Conservation (phyloP, 106 monocot genomes). For the Dioscorea zingiberensis region DNA sequence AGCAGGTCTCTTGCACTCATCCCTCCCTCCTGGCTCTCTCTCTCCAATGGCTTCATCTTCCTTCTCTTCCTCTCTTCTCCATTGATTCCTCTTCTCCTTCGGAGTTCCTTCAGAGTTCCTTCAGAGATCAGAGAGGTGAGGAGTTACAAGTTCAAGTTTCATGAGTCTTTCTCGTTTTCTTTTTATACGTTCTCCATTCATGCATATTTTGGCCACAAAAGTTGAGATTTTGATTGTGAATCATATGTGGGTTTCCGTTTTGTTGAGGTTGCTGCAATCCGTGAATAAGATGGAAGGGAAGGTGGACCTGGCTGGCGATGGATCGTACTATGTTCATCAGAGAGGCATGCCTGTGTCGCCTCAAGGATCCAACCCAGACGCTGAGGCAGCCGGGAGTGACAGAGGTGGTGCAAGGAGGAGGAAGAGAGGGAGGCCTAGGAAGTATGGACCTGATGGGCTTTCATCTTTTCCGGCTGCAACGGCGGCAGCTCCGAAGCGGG, state of each 20-base stretch:
- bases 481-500: conserved; percentile 16
- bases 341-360: conserved; percentile 6
- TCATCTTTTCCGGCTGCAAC: conserved; percentile 17
- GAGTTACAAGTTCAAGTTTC: too few species aligned
- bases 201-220: too few species aligned
- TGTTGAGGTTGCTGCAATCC: conserved; percentile 6
- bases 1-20: not conserved
- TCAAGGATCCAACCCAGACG: conserved; percentile 1
- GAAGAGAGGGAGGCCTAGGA: conserved; percentile 45
- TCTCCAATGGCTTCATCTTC: not conserved
- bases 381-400: not conserved
- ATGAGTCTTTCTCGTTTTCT: too few species aligned
- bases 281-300: conserved; percentile 61
- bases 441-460: conserved; percentile 38
- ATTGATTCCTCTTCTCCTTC: not conserved
- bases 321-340: conserved; percentile 36
- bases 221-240: too few species aligned
- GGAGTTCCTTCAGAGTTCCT: not conserved
- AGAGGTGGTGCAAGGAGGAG: conserved; percentile 3
- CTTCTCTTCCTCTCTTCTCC: not conserved
- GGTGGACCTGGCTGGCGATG: conserved; percentile 21
- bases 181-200: too few species aligned
- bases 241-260: not conserved
- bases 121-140: too few species aligned
- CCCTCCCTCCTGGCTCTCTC: not conserved